phyloP scores from a whole-genome alignment of 805 yeast species.

The Metschnikowia peoriensis region DNA sequence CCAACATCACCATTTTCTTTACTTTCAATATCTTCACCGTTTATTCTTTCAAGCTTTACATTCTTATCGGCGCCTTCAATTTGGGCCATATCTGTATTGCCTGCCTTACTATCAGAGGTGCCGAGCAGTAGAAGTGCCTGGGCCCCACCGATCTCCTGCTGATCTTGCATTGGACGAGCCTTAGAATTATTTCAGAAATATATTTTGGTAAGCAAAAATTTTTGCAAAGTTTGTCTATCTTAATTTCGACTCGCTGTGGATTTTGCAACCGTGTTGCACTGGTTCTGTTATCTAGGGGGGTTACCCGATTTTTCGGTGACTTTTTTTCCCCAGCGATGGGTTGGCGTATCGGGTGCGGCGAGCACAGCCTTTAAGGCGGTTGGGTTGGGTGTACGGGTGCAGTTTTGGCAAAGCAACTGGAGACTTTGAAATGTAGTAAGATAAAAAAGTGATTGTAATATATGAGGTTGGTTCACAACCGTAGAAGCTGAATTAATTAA shows the following conservation, averaged over 20 bases:
- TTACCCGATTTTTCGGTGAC: slow-evolving; percentile 18
- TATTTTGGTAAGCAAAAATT: too few species aligned
- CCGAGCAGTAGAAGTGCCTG: slow-evolving; percentile 45
- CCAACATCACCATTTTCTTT: neutral
- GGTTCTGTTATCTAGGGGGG: slow-evolving; percentile 13
- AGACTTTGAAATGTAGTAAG: too few species aligned
- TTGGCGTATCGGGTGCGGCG: neutral
- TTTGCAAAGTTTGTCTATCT: neutral
- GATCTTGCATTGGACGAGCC: slow-evolving; percentile 26
- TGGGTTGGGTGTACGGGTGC: too few species aligned
- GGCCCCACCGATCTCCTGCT: slow-evolving; percentile 46
- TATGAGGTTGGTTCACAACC: too few species aligned
- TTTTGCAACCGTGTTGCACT: slow-evolving; percentile 19
- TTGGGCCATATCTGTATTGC: neutral
- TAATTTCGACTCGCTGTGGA: neutral
- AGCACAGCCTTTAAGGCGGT: too few species aligned
- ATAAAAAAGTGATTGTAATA: too few species aligned
- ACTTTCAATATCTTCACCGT: neutral
- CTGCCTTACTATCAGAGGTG: slow-evolving; percentile 10
- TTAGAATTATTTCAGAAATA: neutral
- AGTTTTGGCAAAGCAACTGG: too few species aligned
- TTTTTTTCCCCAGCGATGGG: slow-evolving; percentile 7
- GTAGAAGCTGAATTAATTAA: too few species aligned
- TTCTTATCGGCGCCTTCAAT: neutral
- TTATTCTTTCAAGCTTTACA: too few species aligned